These are phyloP conservation scores for Passiflora organensis DNA, from an alignment of 345 rosid genomes.

Conservation along the genomic window DNA sequence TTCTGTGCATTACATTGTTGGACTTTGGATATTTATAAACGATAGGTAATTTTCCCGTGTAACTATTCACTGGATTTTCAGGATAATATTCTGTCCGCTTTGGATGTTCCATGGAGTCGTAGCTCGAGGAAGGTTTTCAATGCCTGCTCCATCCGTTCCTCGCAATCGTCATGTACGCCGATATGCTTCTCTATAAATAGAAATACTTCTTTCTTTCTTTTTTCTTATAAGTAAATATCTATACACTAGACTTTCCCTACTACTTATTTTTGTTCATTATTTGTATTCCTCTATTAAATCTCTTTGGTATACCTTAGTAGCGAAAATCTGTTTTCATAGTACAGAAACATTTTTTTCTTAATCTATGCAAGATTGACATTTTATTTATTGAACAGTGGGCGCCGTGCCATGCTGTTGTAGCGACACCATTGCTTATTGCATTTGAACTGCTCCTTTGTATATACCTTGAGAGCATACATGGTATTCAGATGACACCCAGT, in stretches of 20 bases:
- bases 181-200: no score
- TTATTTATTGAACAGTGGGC: constrained; percentile 82
- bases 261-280: background rate
- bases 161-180: constrained; percentile 76
- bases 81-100: constrained; percentile 76
- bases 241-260: background rate
- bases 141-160: constrained; percentile 95
- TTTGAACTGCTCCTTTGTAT: constrained; percentile 95
- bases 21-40: background rate
- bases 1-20: no score
- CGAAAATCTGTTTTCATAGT: no score
- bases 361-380: constrained; percentile 8
- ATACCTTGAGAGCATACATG: constrained; percentile 79
- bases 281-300: background rate
- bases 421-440: constrained; percentile 86
- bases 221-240: background rate
- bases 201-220: background rate
- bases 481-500: constrained; percentile 29
- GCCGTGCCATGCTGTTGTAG: constrained; percentile 93
- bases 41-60: no score
- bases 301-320: constrained; percentile 10
- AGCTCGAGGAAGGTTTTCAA: constrained; percentile 92
- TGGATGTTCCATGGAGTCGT: constrained; percentile 93
- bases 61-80: constrained; percentile 26
- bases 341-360: no score